These are phyloP conservation scores for Salix viminalis DNA, from an alignment of 345 rosid genomes.

Conservation along the genomic window DNA sequence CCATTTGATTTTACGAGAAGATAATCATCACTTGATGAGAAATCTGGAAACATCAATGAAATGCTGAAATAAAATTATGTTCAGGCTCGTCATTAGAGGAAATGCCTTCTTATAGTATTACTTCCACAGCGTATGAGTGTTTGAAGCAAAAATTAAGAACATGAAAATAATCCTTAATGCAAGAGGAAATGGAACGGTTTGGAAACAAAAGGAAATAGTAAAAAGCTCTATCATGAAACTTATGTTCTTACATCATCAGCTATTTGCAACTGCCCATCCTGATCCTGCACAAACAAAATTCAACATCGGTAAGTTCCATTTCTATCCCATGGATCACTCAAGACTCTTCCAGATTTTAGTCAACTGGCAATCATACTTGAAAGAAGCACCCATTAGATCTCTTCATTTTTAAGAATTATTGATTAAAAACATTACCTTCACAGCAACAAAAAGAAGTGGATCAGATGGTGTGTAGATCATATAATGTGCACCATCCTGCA, in stretches of 20 bases:
- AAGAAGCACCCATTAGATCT: neutral
- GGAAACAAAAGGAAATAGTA: neutral
- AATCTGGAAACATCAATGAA: too few species aligned
- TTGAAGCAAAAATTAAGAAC: neutral
- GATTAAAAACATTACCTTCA: slow-evolving; percentile 48
- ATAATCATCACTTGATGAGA: too few species aligned
- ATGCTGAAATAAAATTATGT: too few species aligned
- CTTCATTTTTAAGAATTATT: neutral
- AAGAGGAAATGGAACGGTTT: neutral
- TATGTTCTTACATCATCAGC: slow-evolving; percentile 80
- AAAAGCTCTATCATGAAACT: neutral
- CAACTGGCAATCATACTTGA: neutral
- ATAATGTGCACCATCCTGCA: slow-evolving; percentile 91
- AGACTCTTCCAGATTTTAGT: too few species aligned
- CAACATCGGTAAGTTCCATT: slow-evolving; percentile 9
- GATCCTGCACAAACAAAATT: slow-evolving; percentile 59
- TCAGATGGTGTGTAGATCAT: slow-evolving; percentile 82
- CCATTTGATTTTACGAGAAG: neutral
- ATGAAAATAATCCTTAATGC: neutral
- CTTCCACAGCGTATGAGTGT: too few species aligned
- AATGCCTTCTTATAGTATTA: too few species aligned
- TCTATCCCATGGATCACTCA: neutral
- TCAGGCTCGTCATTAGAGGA: too few species aligned
- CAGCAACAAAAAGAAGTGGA: slow-evolving; percentile 85
- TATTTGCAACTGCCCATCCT: slow-evolving; percentile 62